Base-by-base conservation (phyloP, 2,329 filamentous ascomycete species). In the Sporothrix variecibatus region DNA sequence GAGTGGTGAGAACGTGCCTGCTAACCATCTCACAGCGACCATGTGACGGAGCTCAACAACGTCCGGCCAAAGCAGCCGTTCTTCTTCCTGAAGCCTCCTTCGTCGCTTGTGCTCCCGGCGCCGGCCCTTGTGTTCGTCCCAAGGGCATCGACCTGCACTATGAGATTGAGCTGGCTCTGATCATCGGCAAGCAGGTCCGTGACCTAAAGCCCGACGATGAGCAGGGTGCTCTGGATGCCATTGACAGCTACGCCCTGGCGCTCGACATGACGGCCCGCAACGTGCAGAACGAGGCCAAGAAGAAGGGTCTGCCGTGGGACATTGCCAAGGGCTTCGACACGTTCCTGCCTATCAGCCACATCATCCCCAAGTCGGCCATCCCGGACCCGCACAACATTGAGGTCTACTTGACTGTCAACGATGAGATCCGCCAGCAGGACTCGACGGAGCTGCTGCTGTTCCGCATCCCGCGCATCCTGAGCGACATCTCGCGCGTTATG, bases 191-290 rank as follows among this genome's bases (percentile, higher is more conserved):
- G 86, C 88, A 87, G 43, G 84, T 97, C 71, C 89, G 89, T 78
- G 93, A 98, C 82, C 85, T 97, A 43, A 86, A 93, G 79, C 89
- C 90, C 9, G 86, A 90, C n/a, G 93, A 97, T 80, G 87, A 90
- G 75, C 83, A 92, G 81, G 90, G 88, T n/a, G 94, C 94, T 34
- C 81, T 97, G 78, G 93, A 94, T 79, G 91, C 94, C 56, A 94
- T 98, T 82, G 90, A 92, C 78, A 91, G 93, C 79, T 99, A 98
- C 83, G 89, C 95, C 77, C 87, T 98, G 65, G 91, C 93, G 78
- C 98, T 99, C 80, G 96, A 99, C 84, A 97, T 99, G 94, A 99
- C 96, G 11, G 96, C 93, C 0, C 93, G 96, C 77, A 98, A 98
- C 83, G 90, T 94, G 7, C 96, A 99, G 84, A 93, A 97, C 79